phyloP scores from a whole-genome alignment of 2,329 filamentous ascomycete genomes.

The Ophiostoma novo-ulmi region DNA sequence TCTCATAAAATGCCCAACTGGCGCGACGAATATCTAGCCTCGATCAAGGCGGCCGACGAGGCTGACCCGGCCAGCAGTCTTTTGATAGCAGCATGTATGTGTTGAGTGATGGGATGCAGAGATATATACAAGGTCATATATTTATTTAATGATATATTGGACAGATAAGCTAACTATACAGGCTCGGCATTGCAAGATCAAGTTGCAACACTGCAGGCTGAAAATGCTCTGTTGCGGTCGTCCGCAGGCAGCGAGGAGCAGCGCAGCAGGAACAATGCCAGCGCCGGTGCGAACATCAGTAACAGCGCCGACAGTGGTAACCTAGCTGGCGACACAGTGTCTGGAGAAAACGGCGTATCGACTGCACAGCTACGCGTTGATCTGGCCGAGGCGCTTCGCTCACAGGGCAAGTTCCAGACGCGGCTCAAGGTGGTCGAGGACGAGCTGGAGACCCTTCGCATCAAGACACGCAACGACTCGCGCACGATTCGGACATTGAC shows the following conservation, averaged over 20 bases:
- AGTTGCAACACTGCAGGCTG: conserved; percentile 57
- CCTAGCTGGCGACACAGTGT: not conserved
- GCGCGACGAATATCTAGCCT: conserved; percentile 74
- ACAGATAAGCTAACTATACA: conserved; percentile 32
- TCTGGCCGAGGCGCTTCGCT: conserved; percentile 69
- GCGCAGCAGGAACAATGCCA: not conserved
- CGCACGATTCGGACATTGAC: conserved; percentile 58
- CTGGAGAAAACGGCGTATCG: not conserved
- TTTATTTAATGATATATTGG: no score
- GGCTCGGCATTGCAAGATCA: conserved; percentile 64
- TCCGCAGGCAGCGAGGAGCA: conserved; percentile 14
- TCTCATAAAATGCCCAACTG: conserved; percentile 58
- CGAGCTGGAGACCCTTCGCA: conserved; percentile 57
- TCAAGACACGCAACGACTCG: conserved; percentile 54
- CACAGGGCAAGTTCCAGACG: conserved; percentile 62
- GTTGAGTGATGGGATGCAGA: not conserved
- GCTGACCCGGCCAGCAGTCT: conserved; percentile 58
- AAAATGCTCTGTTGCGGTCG: conserved; percentile 38
- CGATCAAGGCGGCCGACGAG: conserved; percentile 66
- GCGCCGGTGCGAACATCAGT: conserved; percentile 15
- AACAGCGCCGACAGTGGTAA: conserved; percentile 32
- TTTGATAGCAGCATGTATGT: conserved; percentile 74
- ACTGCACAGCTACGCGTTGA: conserved; percentile 57
- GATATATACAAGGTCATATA: no score
- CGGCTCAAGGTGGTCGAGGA: conserved; percentile 58